A percentile compares a stretch with the other conserved stretches of the same genome.
phyloP scores from a whole-genome alignment of 2,329 filamentous ascomycete species.

The Xylariaceae sp. region DNA sequence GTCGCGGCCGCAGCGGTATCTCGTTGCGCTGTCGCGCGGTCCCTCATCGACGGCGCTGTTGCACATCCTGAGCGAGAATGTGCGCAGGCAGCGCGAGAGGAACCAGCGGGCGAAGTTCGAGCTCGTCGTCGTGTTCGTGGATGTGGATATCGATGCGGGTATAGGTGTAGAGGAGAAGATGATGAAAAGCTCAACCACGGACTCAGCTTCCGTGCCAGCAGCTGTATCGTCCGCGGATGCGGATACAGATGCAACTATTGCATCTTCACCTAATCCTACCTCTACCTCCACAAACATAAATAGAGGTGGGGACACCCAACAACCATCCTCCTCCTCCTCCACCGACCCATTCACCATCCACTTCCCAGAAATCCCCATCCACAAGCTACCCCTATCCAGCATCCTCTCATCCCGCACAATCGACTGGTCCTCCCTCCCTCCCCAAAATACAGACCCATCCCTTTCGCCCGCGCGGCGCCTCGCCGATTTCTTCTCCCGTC shows the following conservation, averaged over 20 bases:
- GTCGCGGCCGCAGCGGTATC: slow-evolving; percentile 57
- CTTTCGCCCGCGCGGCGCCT: slow-evolving; percentile 47
- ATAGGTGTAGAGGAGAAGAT: neutral
- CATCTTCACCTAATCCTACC: neutral
- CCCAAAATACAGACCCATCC: neutral
- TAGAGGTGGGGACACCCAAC: too few species aligned
- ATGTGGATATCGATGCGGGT: slow-evolving; percentile 8
- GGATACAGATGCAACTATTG: too few species aligned
- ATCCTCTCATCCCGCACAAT: slow-evolving; percentile 44
- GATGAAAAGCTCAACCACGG: neutral
- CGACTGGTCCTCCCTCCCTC: slow-evolving; percentile 59
- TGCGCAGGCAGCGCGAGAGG: slow-evolving; percentile 69
- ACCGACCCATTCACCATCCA: slow-evolving; percentile 40
- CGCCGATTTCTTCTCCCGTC: slow-evolving; percentile 60
- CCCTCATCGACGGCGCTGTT: slow-evolving; percentile 80
- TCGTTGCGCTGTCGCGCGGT: slow-evolving; percentile 85
- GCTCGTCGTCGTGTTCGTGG: slow-evolving; percentile 58
- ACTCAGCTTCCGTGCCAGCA: neutral
- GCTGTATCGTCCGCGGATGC: neutral
- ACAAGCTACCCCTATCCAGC: slow-evolving; percentile 64
- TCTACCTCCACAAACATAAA: neutral
- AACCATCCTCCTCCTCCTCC: too few species aligned
- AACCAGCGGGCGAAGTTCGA: slow-evolving; percentile 63
- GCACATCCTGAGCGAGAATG: slow-evolving; percentile 75
- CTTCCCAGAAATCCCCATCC: slow-evolving; percentile 73